phyloP scores from a whole-genome alignment of 768 basidiomycete genomes.

The Tulasnella sp. region DNA sequence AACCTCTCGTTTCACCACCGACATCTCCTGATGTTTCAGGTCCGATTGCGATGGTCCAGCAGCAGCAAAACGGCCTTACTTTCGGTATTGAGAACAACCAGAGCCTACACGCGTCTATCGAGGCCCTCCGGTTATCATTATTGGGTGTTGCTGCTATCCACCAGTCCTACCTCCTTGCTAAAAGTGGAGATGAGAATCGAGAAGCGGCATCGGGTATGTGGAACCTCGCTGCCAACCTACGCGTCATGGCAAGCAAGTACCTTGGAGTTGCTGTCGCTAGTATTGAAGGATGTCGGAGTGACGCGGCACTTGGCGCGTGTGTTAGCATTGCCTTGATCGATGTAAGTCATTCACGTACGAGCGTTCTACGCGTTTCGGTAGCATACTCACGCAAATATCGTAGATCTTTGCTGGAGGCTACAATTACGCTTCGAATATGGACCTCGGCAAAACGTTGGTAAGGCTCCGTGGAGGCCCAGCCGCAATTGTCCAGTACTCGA shows the following conservation, averaged over 20 bases:
- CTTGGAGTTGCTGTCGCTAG: slow-evolving; percentile 40
- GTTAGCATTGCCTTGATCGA: slow-evolving; percentile 41
- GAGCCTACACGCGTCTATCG: slow-evolving; percentile 42
- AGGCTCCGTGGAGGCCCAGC: slow-evolving; percentile 46
- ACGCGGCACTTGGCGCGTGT: slow-evolving; percentile 37
- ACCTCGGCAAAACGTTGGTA: slow-evolving; percentile 42
- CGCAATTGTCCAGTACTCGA: slow-evolving; percentile 38
- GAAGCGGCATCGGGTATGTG: slow-evolving; percentile 39
- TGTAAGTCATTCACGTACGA: slow-evolving; percentile 37
- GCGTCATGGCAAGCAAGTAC: slow-evolving; percentile 41
- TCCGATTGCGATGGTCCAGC: neutral
- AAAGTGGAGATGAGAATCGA: slow-evolving; percentile 19
- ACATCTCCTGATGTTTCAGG: slow-evolving; percentile 6
- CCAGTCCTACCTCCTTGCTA: slow-evolving; percentile 36
- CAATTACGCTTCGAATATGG: slow-evolving; percentile 43
- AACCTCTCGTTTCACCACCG: neutral
- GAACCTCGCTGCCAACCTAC: slow-evolving; percentile 40
- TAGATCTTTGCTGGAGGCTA: slow-evolving; percentile 47
- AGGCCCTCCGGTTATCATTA: slow-evolving; percentile 43
- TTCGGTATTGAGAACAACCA: neutral
- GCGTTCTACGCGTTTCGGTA: slow-evolving; percentile 17
- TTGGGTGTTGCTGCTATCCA: slow-evolving; percentile 46
- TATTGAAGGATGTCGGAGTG: slow-evolving; percentile 37
- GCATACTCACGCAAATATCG: slow-evolving; percentile 30
- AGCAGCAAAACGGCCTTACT: neutral